Conservation (phyloP, 257 asterid genomes). For the Echium plantagineum region DNA sequence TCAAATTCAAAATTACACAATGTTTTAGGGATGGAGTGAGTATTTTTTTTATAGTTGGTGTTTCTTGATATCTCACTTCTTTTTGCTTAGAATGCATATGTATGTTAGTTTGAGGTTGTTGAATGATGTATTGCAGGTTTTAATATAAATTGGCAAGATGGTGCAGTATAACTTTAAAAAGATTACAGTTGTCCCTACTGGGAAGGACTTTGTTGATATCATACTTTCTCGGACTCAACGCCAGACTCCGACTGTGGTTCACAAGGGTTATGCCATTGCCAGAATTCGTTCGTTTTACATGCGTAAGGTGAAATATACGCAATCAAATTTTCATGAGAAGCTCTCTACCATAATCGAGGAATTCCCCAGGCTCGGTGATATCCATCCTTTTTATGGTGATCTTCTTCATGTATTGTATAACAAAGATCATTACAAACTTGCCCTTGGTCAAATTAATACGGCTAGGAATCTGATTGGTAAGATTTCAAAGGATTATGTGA, state of each 20-base stretch:
- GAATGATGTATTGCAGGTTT: background rate
- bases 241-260: conserved; percentile 92
- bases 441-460: conserved; percentile 87
- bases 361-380: conserved; percentile 82
- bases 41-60: too few relatives aligned
- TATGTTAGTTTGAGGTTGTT: background rate
- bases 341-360: conserved; percentile 82
- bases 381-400: conserved; percentile 96
- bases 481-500: conserved; percentile 76
- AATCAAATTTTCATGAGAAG: conserved; percentile 71
- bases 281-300: conserved; percentile 88
- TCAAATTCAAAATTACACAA: too few relatives aligned
- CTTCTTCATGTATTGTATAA: conserved; percentile 88
- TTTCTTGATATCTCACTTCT: background rate
- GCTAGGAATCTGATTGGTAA: conserved; percentile 79
- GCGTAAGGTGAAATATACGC: conserved; percentile 91
- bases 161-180: conserved; percentile 94
- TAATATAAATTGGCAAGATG: conserved; percentile 23
- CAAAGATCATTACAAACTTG: conserved; percentile 96
- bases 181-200: conserved; percentile 82
- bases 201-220: conserved; percentile 83
- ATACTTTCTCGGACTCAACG: conserved; percentile 93
- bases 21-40: too few relatives aligned
- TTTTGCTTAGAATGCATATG: background rate
- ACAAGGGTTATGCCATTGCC: conserved; percentile 90